phyloP scores from a whole-genome alignment of 805 yeast genomes.

The Hanseniaspora taiwanica region DNA sequence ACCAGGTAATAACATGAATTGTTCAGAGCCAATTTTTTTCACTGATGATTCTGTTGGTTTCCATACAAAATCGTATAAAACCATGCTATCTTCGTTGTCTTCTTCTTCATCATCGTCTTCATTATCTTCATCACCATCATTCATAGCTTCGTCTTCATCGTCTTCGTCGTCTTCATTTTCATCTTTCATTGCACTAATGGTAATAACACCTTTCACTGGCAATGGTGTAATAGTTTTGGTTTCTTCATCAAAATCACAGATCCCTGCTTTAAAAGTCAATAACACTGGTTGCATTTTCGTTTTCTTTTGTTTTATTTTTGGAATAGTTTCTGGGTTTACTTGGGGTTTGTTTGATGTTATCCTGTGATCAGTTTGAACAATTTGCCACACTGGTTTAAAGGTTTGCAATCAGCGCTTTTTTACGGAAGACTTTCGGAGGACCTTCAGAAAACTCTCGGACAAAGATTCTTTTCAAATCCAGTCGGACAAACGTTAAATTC shows the following conservation, averaged over 20 bases:
- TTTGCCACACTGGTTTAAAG: no score
- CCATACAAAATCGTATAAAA: conserved; percentile 25
- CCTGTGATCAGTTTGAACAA: no score
- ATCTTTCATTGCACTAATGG: conserved; percentile 16
- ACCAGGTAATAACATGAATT: conserved; percentile 64
- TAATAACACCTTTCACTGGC: conserved; percentile 38
- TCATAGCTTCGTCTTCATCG: conserved; percentile 11
- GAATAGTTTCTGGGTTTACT: no score
- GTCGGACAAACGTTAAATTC: no score
- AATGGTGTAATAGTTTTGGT: conserved; percentile 42
- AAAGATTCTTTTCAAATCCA: no score
- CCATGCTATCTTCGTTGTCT: conserved; percentile 11
- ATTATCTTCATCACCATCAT: conserved; percentile 11
- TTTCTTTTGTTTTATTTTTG: neutral
- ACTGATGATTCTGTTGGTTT: conserved; percentile 17
- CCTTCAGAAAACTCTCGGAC: no score
- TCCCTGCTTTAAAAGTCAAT: conserved; percentile 47
- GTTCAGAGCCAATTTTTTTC: conserved; percentile 17
- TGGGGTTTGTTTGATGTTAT: no score
- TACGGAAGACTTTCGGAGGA: no score
- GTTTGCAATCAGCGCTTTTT: no score
- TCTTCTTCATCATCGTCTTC: conserved; percentile 7
- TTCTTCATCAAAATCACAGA: conserved; percentile 44
- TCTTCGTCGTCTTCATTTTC: conserved; percentile 14
- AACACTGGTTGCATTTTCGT: neutral